A percentile compares a stretch with the other conserved stretches of the same genome.
These are phyloP conservation scores for Hanseniaspora clermontiae DNA, from an alignment of 805 yeast genomes.

Conservation along the genomic window DNA sequence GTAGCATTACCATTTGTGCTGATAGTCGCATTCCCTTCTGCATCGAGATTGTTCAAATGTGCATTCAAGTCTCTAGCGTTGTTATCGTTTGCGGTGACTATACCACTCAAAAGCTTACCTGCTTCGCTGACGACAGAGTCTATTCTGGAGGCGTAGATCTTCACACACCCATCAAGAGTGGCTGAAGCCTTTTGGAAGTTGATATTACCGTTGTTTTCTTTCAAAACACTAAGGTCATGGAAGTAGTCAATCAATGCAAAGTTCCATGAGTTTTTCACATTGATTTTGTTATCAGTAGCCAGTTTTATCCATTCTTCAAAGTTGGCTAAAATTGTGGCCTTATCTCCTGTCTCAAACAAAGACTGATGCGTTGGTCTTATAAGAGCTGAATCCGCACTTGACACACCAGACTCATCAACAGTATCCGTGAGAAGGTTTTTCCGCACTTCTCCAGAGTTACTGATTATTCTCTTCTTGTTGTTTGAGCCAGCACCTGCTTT, in stretches of 20 bases:
- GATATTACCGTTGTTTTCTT: conserved; percentile 53
- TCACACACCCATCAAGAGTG: conserved; percentile 87
- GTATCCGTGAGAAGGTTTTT: conserved; percentile 7
- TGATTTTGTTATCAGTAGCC: conserved; percentile 76
- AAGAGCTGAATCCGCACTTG: not conserved
- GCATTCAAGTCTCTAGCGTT: conserved; percentile 8
- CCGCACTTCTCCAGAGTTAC: not conserved
- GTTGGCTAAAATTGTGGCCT: conserved; percentile 36
- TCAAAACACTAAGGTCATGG: conserved; percentile 62
- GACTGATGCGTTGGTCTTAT: not conserved
- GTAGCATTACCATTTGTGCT: conserved; percentile 19
- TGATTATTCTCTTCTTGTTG: not conserved
- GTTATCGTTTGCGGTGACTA: conserved; percentile 35
- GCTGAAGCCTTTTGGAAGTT: conserved; percentile 86
- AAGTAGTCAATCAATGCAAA: conserved; percentile 85
- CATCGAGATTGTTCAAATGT: conserved; percentile 14
- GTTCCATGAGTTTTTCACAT: conserved; percentile 76
- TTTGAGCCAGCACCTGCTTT: not conserved
- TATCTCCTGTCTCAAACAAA: conserved; percentile 24
- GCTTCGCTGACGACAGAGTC: conserved; percentile 89
- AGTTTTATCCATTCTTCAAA: conserved; percentile 73
- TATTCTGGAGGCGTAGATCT: conserved; percentile 79
- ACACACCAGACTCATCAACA: not conserved
- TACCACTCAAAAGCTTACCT: conserved; percentile 66
- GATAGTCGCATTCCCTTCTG: conserved; percentile 20